Evolutionary conservation across 208 protist genomes (phyloP).

Genomic region (Naegleria gruberi): DNA sequence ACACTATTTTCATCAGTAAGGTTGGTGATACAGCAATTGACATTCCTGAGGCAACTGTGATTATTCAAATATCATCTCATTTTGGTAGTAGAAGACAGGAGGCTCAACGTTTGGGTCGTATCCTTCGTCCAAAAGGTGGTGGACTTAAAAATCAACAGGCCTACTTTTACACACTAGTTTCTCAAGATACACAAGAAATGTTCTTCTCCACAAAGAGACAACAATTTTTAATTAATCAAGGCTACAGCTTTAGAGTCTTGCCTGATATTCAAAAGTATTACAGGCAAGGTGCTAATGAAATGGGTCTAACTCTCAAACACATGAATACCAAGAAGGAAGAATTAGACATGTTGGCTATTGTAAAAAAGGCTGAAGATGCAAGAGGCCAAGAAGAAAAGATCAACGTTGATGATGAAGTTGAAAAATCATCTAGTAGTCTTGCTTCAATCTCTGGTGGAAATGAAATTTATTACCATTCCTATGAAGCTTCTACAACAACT

Average conservation of each 20-base stretch:
- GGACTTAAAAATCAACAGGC: conserved; percentile 70
- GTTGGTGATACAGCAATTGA: conserved; percentile 96
- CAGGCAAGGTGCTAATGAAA: neutral
- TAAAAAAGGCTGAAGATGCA: neutral
- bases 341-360: neutral
- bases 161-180: conserved; percentile 97
- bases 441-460: neutral
- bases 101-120: conserved; percentile 90
- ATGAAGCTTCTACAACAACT: neutral
- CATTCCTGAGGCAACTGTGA: conserved; percentile 95
- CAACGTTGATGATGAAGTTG: neutral
- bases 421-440: neutral
- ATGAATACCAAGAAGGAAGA: neutral
- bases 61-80: conserved; percentile 96
- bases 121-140: conserved; percentile 73
- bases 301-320: neutral
- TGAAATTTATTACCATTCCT: neutral
- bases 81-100: conserved; percentile 87
- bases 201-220: conserved; percentile 90
- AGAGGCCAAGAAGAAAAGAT: neutral
- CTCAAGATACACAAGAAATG: conserved; percentile 92
- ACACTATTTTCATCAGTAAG: conserved; percentile 91
- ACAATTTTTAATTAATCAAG: conserved; percentile 93
- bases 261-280: neutral
- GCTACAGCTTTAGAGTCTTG: neutral